Evolutionary conservation across 2,329 filamentous ascomycete genomes (phyloP).

Genomic region (Penicillium brasilianum): DNA sequence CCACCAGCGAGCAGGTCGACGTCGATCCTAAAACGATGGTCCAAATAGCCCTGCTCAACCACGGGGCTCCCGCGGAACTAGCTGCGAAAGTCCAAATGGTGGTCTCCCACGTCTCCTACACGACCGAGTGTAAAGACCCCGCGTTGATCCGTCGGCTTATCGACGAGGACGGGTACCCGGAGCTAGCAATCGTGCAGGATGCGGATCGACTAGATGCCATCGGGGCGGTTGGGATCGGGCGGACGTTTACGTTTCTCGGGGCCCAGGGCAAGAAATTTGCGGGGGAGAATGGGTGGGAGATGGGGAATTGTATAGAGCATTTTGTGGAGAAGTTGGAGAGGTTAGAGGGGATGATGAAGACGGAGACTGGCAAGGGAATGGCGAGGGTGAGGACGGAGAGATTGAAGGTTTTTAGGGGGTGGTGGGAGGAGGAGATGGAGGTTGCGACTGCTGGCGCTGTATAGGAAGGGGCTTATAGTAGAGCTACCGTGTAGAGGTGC

Average conservation of each 20-base stretch:
- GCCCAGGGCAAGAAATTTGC: constrained; percentile 49
- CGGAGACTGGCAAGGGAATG: constrained; percentile 56
- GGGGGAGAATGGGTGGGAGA: constrained; percentile 43
- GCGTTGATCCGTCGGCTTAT: constrained; percentile 65
- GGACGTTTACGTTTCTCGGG: constrained; percentile 77
- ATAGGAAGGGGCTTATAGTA: too few relatives aligned
- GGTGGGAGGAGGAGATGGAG: constrained; percentile 60
- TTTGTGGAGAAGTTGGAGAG: constrained; percentile 76
- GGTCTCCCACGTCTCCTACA: constrained; percentile 78
- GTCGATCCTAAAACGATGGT: constrained; percentile 38
- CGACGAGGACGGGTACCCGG: constrained; percentile 61
- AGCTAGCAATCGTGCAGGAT: constrained; percentile 86
- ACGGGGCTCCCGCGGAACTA: constrained; percentile 62
- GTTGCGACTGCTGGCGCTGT: neutral
- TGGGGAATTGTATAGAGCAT: constrained; percentile 73
- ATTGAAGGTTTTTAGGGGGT: constrained; percentile 55
- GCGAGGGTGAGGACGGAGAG: constrained; percentile 56
- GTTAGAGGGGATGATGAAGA: constrained; percentile 67
- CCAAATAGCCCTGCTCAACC: constrained; percentile 33
- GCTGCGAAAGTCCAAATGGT: constrained; percentile 72
- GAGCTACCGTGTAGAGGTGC: neutral
- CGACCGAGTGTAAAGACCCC: constrained; percentile 70
- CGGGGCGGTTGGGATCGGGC: constrained; percentile 80
- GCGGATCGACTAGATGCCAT: constrained; percentile 91
- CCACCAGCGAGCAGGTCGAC: neutral